A percentile compares a stretch with the other conserved stretches of the same genome.
Evolutionary conservation across 495 filamentous ascomycete species (phyloP).

Genomic region (Penicillium malachiteum): DNA sequence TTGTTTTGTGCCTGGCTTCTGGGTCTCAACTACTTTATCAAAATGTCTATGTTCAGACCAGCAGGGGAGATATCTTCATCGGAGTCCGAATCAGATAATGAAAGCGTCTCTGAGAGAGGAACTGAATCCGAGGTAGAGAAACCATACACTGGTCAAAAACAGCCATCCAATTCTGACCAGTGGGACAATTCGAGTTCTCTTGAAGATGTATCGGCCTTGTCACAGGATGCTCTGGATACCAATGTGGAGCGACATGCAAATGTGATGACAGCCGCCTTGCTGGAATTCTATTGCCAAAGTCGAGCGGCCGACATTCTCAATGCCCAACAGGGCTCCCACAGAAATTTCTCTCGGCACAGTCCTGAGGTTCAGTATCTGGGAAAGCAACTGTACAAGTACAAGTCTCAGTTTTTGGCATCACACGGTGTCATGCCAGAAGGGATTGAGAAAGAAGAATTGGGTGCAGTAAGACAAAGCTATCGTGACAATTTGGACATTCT

Average conservation of each 20-base stretch:
- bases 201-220: conserved; percentile 20
- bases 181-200: conserved; percentile 17
- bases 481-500: conserved; percentile 45
- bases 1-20: background rate
- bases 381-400: conserved; percentile 41
- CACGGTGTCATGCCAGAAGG: conserved; percentile 43
- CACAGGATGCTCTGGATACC: conserved; percentile 25
- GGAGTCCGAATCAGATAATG: conserved; percentile 22
- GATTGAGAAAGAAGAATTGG: conserved; percentile 37
- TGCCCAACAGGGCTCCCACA: conserved; percentile 31
- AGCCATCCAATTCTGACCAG: conserved; percentile 9
- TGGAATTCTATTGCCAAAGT: conserved; percentile 47
- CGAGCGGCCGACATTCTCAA: conserved; percentile 49
- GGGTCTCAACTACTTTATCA: conserved; percentile 13
- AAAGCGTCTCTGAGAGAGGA: background rate
- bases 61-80: conserved; percentile 43
- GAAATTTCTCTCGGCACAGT: conserved; percentile 40
- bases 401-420: conserved; percentile 41
- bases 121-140: conserved; percentile 2
- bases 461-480: conserved; percentile 40
- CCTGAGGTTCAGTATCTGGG: conserved; percentile 45
- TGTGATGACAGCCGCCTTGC: conserved; percentile 43
- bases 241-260: conserved; percentile 40
- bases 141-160: background rate
- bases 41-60: conserved; percentile 48